phyloP scores from a whole-genome alignment of 2,329 filamentous ascomycete species.

The Aspergillus pseudoglaucus region DNA sequence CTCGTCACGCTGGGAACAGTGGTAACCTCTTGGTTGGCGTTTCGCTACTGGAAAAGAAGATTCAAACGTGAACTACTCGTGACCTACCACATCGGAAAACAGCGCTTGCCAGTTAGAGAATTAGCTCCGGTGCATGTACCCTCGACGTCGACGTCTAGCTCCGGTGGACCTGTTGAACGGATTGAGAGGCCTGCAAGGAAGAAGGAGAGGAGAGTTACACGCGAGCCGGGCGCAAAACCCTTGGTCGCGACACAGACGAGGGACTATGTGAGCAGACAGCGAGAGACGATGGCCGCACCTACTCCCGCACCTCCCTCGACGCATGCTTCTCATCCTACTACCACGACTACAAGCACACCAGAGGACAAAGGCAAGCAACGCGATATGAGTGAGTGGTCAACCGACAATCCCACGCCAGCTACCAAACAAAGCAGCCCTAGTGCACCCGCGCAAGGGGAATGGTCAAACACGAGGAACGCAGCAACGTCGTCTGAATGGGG shows the following conservation, averaged over 20 bases:
- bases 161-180: too few species aligned
- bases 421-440: neutral
- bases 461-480: neutral
- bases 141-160: too few species aligned
- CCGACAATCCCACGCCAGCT: neutral
- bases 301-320: neutral
- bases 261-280: too few species aligned
- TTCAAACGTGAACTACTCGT: neutral
- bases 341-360: neutral
- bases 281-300: neutral
- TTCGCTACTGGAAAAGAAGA: neutral
- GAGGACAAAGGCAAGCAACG: neutral
- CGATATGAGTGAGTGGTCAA: neutral
- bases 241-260: too few species aligned
- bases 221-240: too few species aligned
- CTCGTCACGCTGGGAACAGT: conserved; percentile 1
- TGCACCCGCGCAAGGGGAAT: neutral
- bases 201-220: too few species aligned
- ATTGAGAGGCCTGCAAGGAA: too few species aligned
- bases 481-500: neutral
- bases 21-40: conserved; percentile 1
- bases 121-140: too few species aligned
- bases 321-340: neutral
- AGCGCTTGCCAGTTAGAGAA: neutral
- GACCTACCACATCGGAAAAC: neutral